Percentiles rank a stretch among this genome's conserved stretches.
These are phyloP conservation scores for Penicillium hesseltinei DNA, from an alignment of 2,329 filamentous ascomycete genomes.

Conservation along the genomic window DNA sequence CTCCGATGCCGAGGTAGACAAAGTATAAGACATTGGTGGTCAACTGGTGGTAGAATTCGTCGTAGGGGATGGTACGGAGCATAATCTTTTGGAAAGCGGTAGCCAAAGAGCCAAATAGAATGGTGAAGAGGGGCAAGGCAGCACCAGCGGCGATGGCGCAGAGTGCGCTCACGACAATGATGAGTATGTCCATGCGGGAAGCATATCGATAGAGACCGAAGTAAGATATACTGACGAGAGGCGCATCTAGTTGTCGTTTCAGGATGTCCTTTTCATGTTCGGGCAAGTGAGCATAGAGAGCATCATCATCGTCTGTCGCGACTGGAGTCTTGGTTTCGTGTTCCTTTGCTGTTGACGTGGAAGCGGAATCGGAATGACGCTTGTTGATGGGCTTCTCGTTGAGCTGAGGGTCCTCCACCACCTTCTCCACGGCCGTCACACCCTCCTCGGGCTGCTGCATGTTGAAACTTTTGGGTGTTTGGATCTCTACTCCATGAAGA, in stretches of 20 bases:
- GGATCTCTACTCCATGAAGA: constrained; percentile 6
- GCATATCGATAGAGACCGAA: constrained; percentile 69
- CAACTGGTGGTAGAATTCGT: constrained; percentile 61
- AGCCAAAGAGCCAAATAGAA: constrained; percentile 73
- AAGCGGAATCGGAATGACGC: constrained; percentile 20
- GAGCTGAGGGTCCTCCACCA: constrained; percentile 10
- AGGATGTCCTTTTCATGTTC: constrained; percentile 65
- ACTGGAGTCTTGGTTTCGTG: constrained; percentile 35
- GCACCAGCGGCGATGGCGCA: constrained; percentile 71
- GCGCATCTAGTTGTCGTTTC: constrained; percentile 65
- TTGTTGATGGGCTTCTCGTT: constrained; percentile 13
- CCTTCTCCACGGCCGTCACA: constrained; percentile 15
- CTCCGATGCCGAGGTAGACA: constrained; percentile 76
- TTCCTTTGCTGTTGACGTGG: constrained; percentile 22
- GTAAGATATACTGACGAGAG: constrained; percentile 63
- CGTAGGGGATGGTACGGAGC: constrained; percentile 46
- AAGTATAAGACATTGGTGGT: constrained; percentile 73
- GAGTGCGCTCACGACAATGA: constrained; percentile 61
- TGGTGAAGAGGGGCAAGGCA: constrained; percentile 74
- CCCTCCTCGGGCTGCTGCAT: constrained; percentile 26
- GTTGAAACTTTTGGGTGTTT: neutral
- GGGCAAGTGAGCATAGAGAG: constrained; percentile 62
- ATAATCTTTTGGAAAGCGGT: constrained; percentile 68
- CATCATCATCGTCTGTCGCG: constrained; percentile 48
- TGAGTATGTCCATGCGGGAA: constrained; percentile 61